Evolutionary conservation across 257 asterid species (phyloP).

Genomic region (Handroanthus guayacan): DNA sequence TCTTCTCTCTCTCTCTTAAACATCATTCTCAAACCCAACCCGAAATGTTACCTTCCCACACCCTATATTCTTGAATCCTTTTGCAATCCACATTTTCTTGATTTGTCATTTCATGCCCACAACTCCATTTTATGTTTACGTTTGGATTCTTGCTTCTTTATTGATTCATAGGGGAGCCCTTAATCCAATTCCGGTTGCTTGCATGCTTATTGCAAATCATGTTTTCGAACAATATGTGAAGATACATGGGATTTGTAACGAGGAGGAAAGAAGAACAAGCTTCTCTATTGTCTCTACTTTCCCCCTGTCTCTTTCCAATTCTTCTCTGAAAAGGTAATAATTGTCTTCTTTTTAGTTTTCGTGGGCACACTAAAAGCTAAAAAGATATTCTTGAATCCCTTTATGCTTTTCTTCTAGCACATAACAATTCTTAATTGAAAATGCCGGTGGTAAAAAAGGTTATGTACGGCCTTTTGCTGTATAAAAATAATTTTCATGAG

Average conservation of each 20-base stretch:
- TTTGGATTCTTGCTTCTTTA: slow-evolving; percentile 25
- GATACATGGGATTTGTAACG: slow-evolving; percentile 43
- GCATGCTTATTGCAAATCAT: slow-evolving; percentile 49
- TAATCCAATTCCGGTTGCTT: slow-evolving; percentile 29
- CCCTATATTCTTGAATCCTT: slow-evolving; percentile 22
- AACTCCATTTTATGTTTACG: slow-evolving; percentile 18
- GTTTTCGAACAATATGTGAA: slow-evolving; percentile 36
- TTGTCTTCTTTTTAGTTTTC: not conserved
- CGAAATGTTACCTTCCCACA: slow-evolving; percentile 16
- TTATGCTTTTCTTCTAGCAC: slow-evolving; percentile 26
- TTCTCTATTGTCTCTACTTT: slow-evolving; percentile 47
- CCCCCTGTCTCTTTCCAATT: slow-evolving; percentile 34
- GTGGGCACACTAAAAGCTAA: not conserved
- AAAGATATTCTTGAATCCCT: slow-evolving; percentile 26
- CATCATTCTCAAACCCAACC: slow-evolving; percentile 26
- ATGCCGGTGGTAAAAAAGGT: not conserved
- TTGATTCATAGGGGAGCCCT: slow-evolving; percentile 19
- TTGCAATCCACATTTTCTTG: slow-evolving; percentile 22
- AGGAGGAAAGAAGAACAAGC: slow-evolving; percentile 50
- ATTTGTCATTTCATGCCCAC: slow-evolving; percentile 34
- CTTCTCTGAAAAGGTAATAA: slow-evolving; percentile 49
- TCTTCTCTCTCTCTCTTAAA: slow-evolving; percentile 35
- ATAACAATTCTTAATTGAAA: slow-evolving; percentile 24
- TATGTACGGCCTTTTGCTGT: not conserved
- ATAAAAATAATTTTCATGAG: not conserved